A percentile compares a stretch with the other conserved stretches of the same genome.
Evolutionary conservation across 345 rosid species (phyloP).

Genomic region (Citrus reticulata): DNA sequence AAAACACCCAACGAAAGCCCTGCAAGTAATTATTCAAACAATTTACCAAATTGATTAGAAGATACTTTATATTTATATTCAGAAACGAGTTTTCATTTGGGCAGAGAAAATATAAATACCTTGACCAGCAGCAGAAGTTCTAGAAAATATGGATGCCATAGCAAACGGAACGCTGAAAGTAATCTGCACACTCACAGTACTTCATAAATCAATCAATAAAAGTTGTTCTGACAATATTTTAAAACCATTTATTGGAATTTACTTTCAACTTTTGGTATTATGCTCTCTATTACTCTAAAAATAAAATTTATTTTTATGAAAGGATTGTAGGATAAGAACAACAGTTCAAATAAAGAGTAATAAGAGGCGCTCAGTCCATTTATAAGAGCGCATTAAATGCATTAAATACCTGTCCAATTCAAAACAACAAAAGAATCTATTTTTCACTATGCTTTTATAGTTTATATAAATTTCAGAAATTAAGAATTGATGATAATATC

Average conservation of each 20-base stretch:
- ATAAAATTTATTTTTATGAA: too few relatives aligned
- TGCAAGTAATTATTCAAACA: constrained; percentile 7
- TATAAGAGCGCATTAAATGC: not conserved
- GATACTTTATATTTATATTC: not conserved
- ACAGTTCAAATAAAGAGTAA: not conserved
- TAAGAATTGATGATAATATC: too few relatives aligned
- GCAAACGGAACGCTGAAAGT: constrained; percentile 87
- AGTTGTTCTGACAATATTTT: not conserved
- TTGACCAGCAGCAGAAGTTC: constrained; percentile 70
- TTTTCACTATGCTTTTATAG: too few relatives aligned
- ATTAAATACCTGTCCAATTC: too few relatives aligned
- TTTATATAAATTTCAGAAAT: too few relatives aligned
- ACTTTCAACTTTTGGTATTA: not conserved
- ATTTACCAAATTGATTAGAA: not conserved
- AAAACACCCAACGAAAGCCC: constrained; percentile 86
- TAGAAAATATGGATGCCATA: constrained; percentile 78
- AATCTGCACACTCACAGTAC: constrained; percentile 38
- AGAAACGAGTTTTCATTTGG: constrained; percentile 1
- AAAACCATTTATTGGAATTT: too few relatives aligned
- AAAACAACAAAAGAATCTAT: too few relatives aligned
- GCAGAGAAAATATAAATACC: constrained; percentile 31
- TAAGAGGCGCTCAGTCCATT: not conserved
- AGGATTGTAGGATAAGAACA: too few relatives aligned
- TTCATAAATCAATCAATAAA: not conserved
- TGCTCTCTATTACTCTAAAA: not conserved